Conservation (phyloP, 2,329 filamentous ascomycete genomes). For the Bipolaris oryzae region DNA sequence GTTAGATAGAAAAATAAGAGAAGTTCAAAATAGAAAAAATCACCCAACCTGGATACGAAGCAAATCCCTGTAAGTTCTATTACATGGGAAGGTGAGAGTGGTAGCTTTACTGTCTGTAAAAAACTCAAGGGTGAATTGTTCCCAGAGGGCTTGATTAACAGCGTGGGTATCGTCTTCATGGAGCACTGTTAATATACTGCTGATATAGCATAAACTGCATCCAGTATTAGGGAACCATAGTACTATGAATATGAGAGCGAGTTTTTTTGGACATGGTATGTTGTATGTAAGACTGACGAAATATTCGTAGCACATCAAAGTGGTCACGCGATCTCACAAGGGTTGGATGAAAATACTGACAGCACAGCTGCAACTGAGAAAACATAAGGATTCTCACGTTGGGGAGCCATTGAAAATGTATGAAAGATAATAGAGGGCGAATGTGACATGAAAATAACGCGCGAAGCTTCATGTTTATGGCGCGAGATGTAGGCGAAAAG, state of each 20-base stretch:
- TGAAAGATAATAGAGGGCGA: no score
- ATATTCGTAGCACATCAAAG: background rate
- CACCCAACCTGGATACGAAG: background rate
- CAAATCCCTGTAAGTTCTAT: background rate
- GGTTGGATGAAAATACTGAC: background rate
- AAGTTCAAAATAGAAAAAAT: background rate
- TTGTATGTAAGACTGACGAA: background rate
- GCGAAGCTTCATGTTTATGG: background rate
- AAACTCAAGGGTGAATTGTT: background rate
- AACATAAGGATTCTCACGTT: background rate
- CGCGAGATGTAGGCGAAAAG: slow-evolving; percentile 11
- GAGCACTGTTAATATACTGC: background rate
- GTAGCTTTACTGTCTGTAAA: background rate
- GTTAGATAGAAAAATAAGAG: background rate
- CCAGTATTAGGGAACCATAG: background rate
- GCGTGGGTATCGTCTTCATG: background rate
- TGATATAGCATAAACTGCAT: no score
- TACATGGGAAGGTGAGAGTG: no score
- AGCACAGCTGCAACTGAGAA: no score
- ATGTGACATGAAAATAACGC: background rate
- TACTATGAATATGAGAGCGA: background rate
- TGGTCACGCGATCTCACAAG: slow-evolving; percentile 11
- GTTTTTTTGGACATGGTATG: no score
- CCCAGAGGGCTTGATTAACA: background rate
- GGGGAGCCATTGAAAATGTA: background rate